Evolutionary conservation across 305 asterid species (phyloP).

Genomic region (Plantago rigida): DNA sequence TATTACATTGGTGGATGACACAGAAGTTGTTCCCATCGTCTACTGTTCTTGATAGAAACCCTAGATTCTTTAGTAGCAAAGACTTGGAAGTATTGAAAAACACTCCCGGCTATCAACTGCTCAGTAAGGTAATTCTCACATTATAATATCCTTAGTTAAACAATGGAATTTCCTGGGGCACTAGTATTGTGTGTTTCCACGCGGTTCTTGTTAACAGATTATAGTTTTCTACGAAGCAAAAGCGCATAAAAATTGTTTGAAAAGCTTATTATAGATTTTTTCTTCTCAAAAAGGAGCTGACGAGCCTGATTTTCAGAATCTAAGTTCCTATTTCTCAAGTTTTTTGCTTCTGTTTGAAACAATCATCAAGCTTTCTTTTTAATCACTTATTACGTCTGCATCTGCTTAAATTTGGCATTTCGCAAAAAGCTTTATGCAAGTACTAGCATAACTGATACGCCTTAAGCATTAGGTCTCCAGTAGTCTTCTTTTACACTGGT

Average conservation of each 20-base stretch:
- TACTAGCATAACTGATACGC: neutral
- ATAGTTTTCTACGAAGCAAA: neutral
- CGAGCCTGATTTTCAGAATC: neutral
- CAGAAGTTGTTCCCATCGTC: slow-evolving; percentile 81
- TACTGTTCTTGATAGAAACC: slow-evolving; percentile 59
- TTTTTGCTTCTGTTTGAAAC: neutral
- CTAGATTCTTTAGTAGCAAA: slow-evolving; percentile 54
- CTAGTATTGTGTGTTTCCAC: neutral
- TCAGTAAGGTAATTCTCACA: slow-evolving; percentile 43
- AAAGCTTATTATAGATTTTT: neutral
- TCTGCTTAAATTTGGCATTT: neutral
- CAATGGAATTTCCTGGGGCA: neutral
- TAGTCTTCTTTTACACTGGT: neutral
- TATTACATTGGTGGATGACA: slow-evolving; percentile 78
- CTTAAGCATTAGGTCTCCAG: neutral
- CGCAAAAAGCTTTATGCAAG: neutral
- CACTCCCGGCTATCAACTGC: slow-evolving; percentile 74
- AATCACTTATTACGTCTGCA: neutral
- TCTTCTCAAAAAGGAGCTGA: neutral
- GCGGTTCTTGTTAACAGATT: neutral
- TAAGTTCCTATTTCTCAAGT: neutral
- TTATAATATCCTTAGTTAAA: neutral
- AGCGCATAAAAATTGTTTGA: neutral
- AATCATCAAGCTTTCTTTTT: neutral
- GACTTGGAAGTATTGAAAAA: slow-evolving; percentile 74